A percentile compares a stretch with the other conserved stretches of the same genome.
These are phyloP conservation scores for Phoma herbarum DNA, from an alignment of 2,329 filamentous ascomycete species.

Conservation along the genomic window DNA sequence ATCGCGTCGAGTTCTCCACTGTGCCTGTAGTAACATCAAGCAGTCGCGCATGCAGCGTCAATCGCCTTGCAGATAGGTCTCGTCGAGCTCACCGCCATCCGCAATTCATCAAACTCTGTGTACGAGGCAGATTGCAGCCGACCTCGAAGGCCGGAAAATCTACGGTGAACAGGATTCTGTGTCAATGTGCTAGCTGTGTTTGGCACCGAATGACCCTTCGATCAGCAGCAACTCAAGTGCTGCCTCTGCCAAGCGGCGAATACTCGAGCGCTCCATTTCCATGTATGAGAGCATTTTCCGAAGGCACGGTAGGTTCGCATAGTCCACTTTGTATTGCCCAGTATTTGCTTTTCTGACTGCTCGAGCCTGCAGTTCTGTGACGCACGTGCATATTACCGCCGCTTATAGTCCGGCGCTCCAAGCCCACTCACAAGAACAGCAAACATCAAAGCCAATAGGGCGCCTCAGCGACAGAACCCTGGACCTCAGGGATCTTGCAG, in stretches of 20 bases:
- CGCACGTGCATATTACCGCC: slow-evolving; percentile 5
- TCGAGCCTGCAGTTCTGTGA: slow-evolving; percentile 8
- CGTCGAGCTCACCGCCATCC: neutral
- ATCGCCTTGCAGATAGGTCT: neutral
- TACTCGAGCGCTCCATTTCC: neutral
- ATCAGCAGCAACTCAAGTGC: neutral
- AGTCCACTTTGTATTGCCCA: neutral
- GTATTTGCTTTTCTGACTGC: slow-evolving; percentile 8
- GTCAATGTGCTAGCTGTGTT: neutral
- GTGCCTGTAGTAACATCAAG: neutral
- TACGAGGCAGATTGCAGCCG: neutral
- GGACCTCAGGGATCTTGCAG: neutral
- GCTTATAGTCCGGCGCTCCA: neutral
- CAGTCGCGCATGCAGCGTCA: neutral
- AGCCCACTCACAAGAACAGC: neutral
- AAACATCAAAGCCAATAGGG: neutral
- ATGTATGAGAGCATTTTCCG: neutral
- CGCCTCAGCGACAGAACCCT: neutral
- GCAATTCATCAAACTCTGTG: neutral
- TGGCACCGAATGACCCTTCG: neutral
- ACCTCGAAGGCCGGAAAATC: neutral
- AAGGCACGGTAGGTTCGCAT: slow-evolving; percentile 1
- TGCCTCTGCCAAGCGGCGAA: neutral
- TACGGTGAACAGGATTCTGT: neutral
- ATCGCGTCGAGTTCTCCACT: neutral